Percentiles rank a stretch among this genome's conserved stretches.
Evolutionary conservation across 1,284 basidiomycete genomes (phyloP).

Genomic region (Moesziomyces globuligerus): DNA sequence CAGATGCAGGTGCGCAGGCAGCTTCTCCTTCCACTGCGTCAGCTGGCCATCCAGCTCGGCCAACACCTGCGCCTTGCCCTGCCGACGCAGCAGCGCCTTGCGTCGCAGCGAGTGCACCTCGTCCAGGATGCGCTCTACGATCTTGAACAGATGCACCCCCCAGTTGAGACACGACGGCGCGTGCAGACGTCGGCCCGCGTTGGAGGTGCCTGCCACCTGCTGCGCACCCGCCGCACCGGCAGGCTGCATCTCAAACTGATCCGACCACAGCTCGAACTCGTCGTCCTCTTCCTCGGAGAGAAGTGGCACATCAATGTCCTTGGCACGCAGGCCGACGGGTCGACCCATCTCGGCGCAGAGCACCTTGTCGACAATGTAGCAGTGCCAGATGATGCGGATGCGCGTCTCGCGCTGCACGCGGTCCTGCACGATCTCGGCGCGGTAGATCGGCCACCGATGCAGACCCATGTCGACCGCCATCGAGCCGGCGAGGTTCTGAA

Average conservation of each 20-base stretch:
- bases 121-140: conserved; percentile 56
- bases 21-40: conserved; percentile 45
- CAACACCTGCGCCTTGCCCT: conserved; percentile 48
- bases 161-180: conserved; percentile 57
- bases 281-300: conserved; percentile 68
- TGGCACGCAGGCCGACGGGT: conserved; percentile 67
- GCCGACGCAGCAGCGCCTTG: conserved; percentile 51
- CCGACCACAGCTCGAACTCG: conserved; percentile 69
- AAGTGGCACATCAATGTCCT: conserved; percentile 67
- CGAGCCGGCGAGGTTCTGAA: conserved; percentile 67
- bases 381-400: conserved; percentile 69
- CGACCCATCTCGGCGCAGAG: conserved; percentile 69
- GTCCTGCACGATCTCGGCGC: conserved; percentile 51
- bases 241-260: conserved; percentile 48
- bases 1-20: conserved; percentile 50
- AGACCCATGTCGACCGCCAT: conserved; percentile 69
- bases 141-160: conserved; percentile 57
- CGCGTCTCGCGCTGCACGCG: conserved; percentile 65
- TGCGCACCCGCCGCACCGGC: neutral
- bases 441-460: conserved; percentile 63
- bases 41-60: conserved; percentile 55
- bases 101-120: conserved; percentile 59
- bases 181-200: conserved; percentile 27
- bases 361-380: conserved; percentile 69
- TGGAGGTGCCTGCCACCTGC: neutral